Evolutionary conservation across 2,329 filamentous ascomycete species (phyloP).

Genomic region (Neofusicoccum parvum): DNA sequence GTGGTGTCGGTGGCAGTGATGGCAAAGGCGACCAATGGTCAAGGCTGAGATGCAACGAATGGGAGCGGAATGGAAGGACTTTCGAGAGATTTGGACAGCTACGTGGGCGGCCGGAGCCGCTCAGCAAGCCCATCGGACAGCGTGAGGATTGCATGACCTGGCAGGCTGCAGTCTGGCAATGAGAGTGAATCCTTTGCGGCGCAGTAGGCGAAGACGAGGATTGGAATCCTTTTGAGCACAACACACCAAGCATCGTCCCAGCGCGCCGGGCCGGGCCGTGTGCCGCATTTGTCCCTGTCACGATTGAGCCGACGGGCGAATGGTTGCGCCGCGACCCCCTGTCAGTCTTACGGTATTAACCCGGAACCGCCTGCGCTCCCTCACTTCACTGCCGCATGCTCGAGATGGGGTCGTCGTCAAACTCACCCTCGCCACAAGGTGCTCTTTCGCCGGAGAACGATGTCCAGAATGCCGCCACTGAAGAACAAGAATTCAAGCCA

Average conservation of each 20-base stretch:
- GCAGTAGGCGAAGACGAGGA: neutral
- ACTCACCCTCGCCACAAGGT: neutral
- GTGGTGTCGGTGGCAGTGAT: neutral
- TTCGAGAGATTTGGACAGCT: neutral
- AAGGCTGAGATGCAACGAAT: neutral
- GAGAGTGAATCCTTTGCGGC: neutral
- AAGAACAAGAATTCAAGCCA: slow-evolving; percentile 27
- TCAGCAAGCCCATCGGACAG: neutral
- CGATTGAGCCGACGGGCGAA: neutral
- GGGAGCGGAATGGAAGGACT: neutral
- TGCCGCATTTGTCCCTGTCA: neutral
- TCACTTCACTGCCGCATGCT: neutral
- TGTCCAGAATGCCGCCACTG: neutral
- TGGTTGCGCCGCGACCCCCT: neutral
- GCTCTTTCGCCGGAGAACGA: neutral
- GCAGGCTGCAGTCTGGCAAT: neutral
- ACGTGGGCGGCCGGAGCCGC: neutral
- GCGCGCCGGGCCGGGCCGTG: neutral
- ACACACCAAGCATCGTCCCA: neutral
- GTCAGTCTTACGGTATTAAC: too few species aligned
- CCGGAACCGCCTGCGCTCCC: neutral
- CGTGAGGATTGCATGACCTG: neutral
- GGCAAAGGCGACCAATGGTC: neutral
- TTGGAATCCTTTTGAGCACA: neutral
- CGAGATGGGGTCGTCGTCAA: neutral